Percentiles rank a stretch among this genome's conserved stretches.
Evolutionary conservation across 2,329 filamentous ascomycete species (phyloP).

Genomic region (Aspergillus ochraceus): DNA sequence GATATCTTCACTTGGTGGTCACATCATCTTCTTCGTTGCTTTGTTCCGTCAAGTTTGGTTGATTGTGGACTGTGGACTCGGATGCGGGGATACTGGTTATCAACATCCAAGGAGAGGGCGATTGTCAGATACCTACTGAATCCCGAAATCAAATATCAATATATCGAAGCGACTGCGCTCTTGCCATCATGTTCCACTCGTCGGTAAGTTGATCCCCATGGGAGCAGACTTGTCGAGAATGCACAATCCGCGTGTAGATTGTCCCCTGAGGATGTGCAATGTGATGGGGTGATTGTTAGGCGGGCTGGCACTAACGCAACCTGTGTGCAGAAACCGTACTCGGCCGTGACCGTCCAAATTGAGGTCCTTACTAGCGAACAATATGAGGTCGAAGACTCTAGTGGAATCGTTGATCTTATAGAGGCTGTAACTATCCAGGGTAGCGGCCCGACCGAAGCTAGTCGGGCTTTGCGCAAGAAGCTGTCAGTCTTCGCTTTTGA

Average conservation of each 20-base stretch:
- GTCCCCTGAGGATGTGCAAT: not conserved
- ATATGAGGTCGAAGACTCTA: constrained; percentile 86
- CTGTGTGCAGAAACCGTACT: constrained; percentile 71
- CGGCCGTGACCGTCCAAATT: constrained; percentile 88
- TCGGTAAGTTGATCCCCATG: constrained; percentile 24
- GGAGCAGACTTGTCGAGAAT: not conserved
- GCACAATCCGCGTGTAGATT: not conserved
- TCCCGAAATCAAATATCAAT: not conserved
- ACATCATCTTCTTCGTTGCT: not conserved
- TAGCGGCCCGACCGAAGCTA: constrained; percentile 83
- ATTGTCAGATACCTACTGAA: not conserved
- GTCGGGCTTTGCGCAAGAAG: constrained; percentile 92
- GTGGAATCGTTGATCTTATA: constrained; percentile 89
- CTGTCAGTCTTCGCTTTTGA: constrained; percentile 54
- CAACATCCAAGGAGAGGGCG: not conserved
- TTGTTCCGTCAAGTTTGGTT: not conserved
- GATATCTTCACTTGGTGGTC: not conserved
- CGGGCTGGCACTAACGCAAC: not conserved
- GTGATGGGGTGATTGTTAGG: not conserved
- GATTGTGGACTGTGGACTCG: not conserved
- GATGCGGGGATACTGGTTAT: not conserved
- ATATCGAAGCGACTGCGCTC: not conserved
- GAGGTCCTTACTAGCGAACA: constrained; percentile 87
- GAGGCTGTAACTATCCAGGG: constrained; percentile 90
- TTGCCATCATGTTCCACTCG: constrained; percentile 37